Evolutionary conservation across 441 rosid genomes (phyloP), one percentile per base, ranked within the genome.

Genomic region (Euphorbia celastroides): DNA sequence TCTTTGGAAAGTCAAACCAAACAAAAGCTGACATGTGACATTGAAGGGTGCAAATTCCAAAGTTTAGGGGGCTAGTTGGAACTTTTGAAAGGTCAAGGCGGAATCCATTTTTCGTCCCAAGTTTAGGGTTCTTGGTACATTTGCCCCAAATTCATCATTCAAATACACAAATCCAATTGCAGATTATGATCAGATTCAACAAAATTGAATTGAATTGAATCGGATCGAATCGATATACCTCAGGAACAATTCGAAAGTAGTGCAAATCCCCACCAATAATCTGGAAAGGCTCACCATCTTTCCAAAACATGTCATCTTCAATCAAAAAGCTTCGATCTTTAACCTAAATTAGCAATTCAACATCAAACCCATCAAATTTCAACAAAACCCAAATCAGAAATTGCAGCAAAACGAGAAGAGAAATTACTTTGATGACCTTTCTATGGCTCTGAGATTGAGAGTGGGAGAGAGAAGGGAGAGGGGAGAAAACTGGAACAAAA

Each of bases 251-350:
- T n/a, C 97, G 88, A 66, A 91, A 93, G 75, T 93, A 93, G 70
- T 93, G 99, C 83, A 93, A 67, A 71, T 93, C 99, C 54, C 99
- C 99, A 48, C 97, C 97, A 56, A 93, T 89, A 64, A 93, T 85
- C 80, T 72, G 85, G 67, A 91, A 91, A 61, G 79, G 83, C 58
- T 70, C 62, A 19, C 88, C 95, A 63, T 86, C 95, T 80, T 84
- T 93, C 93, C 92, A 86, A 32, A 93, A 93, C 84, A 48, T 77
- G 78, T 93, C 99, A 41, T 85, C 73, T 14, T 70, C 78, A 34
- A 93, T 91, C 81, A 83, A 85, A 69, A 91, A 93, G 20, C 64
- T 79, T 44, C 69, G 73, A 65, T 30, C 65, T 20, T 48, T 65
- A 38, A 19, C 67, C 87, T 83, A 74, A 70, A 7, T 26, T 51